Conservation (phyloP, 192 early-diverging fungal genomes). For the Irineochytrium annulatum region DNA sequence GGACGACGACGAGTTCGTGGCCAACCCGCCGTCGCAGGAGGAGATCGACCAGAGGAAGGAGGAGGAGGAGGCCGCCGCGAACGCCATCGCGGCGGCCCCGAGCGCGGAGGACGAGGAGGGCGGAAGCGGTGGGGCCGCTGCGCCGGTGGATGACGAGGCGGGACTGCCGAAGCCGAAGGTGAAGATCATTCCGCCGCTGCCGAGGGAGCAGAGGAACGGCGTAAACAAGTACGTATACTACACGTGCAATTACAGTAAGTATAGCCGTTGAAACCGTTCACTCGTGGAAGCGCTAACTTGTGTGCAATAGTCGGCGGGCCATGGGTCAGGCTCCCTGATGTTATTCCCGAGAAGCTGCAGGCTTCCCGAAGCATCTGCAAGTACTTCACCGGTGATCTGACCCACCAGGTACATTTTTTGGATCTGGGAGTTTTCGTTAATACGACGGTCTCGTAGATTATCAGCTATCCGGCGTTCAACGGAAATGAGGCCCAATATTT, state of each 20-base stretch:
- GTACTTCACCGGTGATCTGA: conserved; percentile 53
- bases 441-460: no score
- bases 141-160: background rate
- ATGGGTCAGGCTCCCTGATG: conserved; percentile 55
- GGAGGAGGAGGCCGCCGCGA: conserved; percentile 12
- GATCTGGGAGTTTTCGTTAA: no score
- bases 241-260: conserved; percentile 46
- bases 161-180: conserved; percentile 35
- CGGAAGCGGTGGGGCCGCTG: conserved; percentile 4
- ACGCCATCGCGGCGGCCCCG: conserved; percentile 9
- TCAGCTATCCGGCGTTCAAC: conserved; percentile 51
- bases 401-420: conserved; percentile 33
- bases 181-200: conserved; percentile 29
- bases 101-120: conserved; percentile 20
- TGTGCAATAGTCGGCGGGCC: conserved; percentile 36
- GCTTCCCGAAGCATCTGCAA: conserved; percentile 45
- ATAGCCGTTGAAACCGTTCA: background rate
- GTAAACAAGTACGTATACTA: conserved; percentile 64
- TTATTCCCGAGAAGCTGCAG: conserved; percentile 54
- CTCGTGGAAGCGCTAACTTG: background rate
- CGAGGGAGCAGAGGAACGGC: conserved; percentile 41
- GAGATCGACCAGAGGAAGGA: background rate
- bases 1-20: conserved; percentile 46
- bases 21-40: conserved; percentile 20
- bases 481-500: conserved; percentile 58